Evolutionary conservation across 331 rosid species (phyloP), one percentile per base, ranked within the genome.

Genomic region (Malus hybrid): DNA sequence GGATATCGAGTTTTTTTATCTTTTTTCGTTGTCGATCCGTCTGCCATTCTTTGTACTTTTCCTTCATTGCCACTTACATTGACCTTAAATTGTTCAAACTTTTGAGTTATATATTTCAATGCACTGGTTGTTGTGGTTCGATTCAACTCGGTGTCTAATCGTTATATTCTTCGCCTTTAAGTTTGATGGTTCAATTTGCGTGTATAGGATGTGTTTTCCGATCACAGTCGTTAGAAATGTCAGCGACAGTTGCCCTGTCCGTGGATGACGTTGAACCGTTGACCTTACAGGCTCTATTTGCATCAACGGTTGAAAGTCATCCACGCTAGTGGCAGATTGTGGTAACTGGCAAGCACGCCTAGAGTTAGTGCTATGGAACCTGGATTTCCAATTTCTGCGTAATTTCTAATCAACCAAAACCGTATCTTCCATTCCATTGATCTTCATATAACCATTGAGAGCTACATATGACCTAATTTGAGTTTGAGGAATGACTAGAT

Each of bases 1-100:
- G 61, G 76, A 77, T 76, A 2, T 48, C 53, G 80, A 74, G 13
- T 69, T 60, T 60, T 70, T 46, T 46, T 52, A 36, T 61, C 33
- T 62, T 33, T 13, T 70, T 63, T 29, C 19, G 50, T 44, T 4
- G 15, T 44, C 15, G 15, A 55, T 36, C 52, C 29, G 22, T 76
- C 55, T 78, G 80, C 78, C 26, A 69, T 74, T 84, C 75, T 53
- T 75, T 75, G 75, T 29, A 68, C 68, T n/a, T 68, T 29, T 50
- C 65, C 76, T 68, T 36, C 42, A 12, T 63, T 50, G 79, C 58
- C 70, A 70, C 80, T 79, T 57, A 12, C 63, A 42, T 73, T 71
- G 33, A 44, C 46, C 73, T 57, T 36, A 56, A 74, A 46, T 56
- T 55, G 69, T 71, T 61, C 57, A 36, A 32, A 65, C 70, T 69